Percentiles rank a stretch among this genome's conserved stretches.
Evolutionary conservation across 2,329 filamentous ascomycete species (phyloP).

Genomic region (Alternaria triticina): DNA sequence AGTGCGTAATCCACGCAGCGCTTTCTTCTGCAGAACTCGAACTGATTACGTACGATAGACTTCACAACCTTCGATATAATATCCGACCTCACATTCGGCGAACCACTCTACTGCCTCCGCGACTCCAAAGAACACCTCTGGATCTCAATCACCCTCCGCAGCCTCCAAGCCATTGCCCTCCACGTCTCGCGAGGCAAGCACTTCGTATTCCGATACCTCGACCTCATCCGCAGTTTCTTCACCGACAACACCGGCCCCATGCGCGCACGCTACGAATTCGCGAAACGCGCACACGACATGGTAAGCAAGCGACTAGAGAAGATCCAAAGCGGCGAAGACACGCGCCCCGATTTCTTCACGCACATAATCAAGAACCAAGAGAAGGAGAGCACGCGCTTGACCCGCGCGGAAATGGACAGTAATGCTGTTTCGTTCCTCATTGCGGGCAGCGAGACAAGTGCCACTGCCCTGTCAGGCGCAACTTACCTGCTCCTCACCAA

Average conservation of each 20-base stretch:
- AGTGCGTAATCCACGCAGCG: constrained; percentile 7
- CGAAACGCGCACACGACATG: constrained; percentile 14
- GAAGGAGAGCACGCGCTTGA: constrained; percentile 18
- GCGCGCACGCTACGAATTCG: constrained; percentile 25
- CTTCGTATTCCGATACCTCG: constrained; percentile 23
- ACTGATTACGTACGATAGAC: neutral
- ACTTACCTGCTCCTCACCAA: constrained; percentile 51
- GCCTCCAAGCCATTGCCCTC: constrained; percentile 15
- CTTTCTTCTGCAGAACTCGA: constrained; percentile 9
- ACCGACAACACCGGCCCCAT: constrained; percentile 4
- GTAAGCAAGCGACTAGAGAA: constrained; percentile 25
- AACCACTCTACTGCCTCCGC: constrained; percentile 39
- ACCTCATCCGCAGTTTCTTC: constrained; percentile 19
- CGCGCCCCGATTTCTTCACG: constrained; percentile 35
- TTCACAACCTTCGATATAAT: constrained; percentile 33
- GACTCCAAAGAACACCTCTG: constrained; percentile 38
- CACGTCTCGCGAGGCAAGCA: constrained; percentile 24
- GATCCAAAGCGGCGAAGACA: constrained; percentile 11
- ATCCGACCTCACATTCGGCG: constrained; percentile 40
- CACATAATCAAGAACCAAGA: constrained; percentile 33
- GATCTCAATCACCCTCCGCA: constrained; percentile 29
- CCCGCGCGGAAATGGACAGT: constrained; percentile 42
- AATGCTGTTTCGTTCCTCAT: constrained; percentile 45
- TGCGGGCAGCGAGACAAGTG: constrained; percentile 57
- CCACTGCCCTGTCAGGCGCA: constrained; percentile 51